Base-by-base conservation (phyloP, 495 filamentous ascomycete species). In the Xylaria castorea region DNA sequence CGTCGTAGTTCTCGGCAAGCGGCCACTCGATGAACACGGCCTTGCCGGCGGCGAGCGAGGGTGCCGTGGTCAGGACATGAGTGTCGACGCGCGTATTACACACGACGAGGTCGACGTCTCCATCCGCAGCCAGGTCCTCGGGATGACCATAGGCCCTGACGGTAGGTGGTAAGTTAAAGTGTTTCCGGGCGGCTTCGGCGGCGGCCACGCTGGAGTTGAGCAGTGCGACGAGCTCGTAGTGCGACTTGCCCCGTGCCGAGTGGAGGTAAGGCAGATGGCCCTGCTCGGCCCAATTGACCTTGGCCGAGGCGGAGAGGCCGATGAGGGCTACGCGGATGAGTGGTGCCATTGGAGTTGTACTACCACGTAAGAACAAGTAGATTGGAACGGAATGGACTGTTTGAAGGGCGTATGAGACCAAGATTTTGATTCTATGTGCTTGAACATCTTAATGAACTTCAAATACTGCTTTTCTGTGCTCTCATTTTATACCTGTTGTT, bases 11-110 rank as follows among this genome's bases (percentile, higher is more conserved):
- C 36, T 82, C 72, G 1, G 81, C 83, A 0, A 88, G 78, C 16
- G 86, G 86, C 90, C 90, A 92, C 75, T 92, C 90, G 32, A 87
- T 81, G 67, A 81, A 91, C 16, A 87, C 86, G 42, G 82, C 78
- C 75, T 91, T 91, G n/a, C 88, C 87, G 0, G 87, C 87, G 22
- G 77, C 68, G 11, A 92, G 58, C 18, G 81, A 83, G 1, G 87
- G 86, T 20, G 60, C 75, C 6, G 71, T 75, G 0, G 73, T 73
- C 34, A 46, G 42, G 50, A 65, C 38, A 75, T 92, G 91, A 12
- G 80, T 81, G 58, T 89, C 88, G 0, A 90, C 87, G 5, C 87
- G 80, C 0, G 88, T 89, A 27, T 76, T 81, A 66, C 83, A 84
- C 44, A 90, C 86, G 3, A 91, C 89, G 18, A 91, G 79, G 58